Base-by-base conservation (phyloP, 768 basidiomycete species). In the Cyclocybe aegerita region DNA sequence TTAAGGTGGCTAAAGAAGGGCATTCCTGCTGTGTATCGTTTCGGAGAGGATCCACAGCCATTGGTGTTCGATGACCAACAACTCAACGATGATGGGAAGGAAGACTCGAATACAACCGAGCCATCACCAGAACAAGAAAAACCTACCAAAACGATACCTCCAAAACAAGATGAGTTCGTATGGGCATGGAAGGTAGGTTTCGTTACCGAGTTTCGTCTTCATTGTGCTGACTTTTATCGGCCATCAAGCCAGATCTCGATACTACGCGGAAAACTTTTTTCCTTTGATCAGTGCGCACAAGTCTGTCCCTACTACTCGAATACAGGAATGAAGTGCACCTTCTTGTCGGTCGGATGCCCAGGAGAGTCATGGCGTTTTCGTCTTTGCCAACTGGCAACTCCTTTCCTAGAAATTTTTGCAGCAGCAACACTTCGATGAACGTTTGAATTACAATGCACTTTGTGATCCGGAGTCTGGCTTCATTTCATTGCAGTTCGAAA, bases 191-290 rank as follows among this genome's bases (percentile, higher is more conserved):
- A 94, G 82, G 93, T 91, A 47, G 32, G 81, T 72, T 3, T 3
- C 36, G 48, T 39, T 46, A 39, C 6, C 33, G 42, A 14, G 38
- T 17, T 40, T n/a, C 9, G 39, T 31, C 34, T 43, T 36, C n/a
- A 40, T 39, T 37, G n/a, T 14, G 4, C 36, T 5, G 10, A 40
- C 23, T 39, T 32, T 52, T 32, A 34, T 15, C 49, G 53, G 34
- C 47, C 47, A 62, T 30, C 9, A 62, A 97, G 95, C 87, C 96
- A n/a, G 89, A 94, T 71, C 75, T 98, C 64, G 93, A 98, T 70
- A 89, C 90, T 3, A 88, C 87, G 9, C 82, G 93, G 67, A 78
- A 83, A 61, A 96, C 92, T 11, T 97, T 97, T 72, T 97, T 96
- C 74, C 70, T 97, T 60, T 97, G 50, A 60, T 12, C 29, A 9